Evolutionary conservation across 1,139 yeast species (phyloP), one percentile per base, ranked within the genome.

Genomic region (Candida sp.): DNA sequence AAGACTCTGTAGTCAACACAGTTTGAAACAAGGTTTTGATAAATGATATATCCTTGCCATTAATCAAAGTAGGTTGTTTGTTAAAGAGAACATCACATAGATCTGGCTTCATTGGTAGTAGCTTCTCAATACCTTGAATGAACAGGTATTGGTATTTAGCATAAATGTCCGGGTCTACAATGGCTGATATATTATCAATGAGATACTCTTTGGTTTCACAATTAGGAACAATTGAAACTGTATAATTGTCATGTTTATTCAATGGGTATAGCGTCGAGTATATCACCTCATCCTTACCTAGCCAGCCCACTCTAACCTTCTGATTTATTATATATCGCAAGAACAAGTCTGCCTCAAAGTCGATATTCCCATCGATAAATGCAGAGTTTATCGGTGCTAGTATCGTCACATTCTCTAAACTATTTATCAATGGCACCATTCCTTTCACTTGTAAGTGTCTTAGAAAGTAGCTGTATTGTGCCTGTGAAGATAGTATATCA

Each of bases 341-440:
- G 5, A 70, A 51, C 6, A 53, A 51, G 36, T 60, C 49, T 36
- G 60, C 57, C 19, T 57, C 63, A 35, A 42, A 43, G 8, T 50
- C 45, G 36, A 45, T 30, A 5, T 35, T 12, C 5, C 34, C 39
- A 4, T 47, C 44, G 23, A 40, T 33, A 62, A 87, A 90, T 1
- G 97, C 97, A 54, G 86, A 82, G 63, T 91, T 89, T 19, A 87
- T 77, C 0, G 98, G 97, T 0, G 97, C 97, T 38, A 89, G 61
- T 19, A 91, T 65, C 0, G 98, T 89, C 42, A 84, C 76, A 58
- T 90, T 86, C 33, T 71, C 67, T 48, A 86, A 63, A 33, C 69
- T 68, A 59, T 89, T 91, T 41, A 93, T 62, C 30, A 68, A 63
- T 1, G 95, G 95, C 1, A 93, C 70, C 48, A 87, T 65, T 9